A percentile compares a stretch with the other conserved stretches of the same genome.
Evolutionary conservation across 768 basidiomycete genomes (phyloP).

Genomic region (Phlebiopsis flavidoalba): DNA sequence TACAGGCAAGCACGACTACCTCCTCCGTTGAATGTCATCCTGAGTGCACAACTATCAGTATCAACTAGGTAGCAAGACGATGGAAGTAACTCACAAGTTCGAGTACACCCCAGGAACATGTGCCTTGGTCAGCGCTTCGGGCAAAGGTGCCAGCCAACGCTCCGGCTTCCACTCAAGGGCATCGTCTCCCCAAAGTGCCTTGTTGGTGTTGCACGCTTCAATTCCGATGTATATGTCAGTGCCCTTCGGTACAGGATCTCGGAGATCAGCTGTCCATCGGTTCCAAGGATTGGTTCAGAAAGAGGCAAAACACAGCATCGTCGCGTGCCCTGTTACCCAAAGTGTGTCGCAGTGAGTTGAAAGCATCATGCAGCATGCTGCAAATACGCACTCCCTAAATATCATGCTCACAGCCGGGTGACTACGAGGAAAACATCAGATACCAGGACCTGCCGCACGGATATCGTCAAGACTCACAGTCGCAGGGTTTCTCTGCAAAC

Average conservation of each 20-base stretch:
- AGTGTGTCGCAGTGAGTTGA: background rate
- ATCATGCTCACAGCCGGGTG: constrained; percentile 44
- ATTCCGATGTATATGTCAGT: constrained; percentile 40
- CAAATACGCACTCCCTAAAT: constrained; percentile 9
- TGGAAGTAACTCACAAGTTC: constrained; percentile 9
- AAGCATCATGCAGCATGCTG: background rate
- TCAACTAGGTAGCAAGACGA: background rate
- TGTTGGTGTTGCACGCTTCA: constrained; percentile 41
- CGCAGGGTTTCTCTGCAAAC: constrained; percentile 58
- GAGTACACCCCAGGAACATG: constrained; percentile 19
- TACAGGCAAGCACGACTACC: constrained; percentile 43
- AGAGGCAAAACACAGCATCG: constrained; percentile 60
- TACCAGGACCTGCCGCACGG: too few species aligned
- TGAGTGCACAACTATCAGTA: constrained; percentile 9
- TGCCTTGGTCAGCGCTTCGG: constrained; percentile 12
- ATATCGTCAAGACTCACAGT: constrained; percentile 21
- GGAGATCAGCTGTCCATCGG: constrained; percentile 33
- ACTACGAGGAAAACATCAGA: constrained; percentile 4
- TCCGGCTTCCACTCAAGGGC: constrained; percentile 59
- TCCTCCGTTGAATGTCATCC: constrained; percentile 42
- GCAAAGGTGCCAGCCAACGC: constrained; percentile 46
- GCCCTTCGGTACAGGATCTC: constrained; percentile 44
- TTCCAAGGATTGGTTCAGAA: constrained; percentile 37
- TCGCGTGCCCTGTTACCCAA: constrained; percentile 34
- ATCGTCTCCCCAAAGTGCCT: constrained; percentile 55